Evolutionary conservation across 208 protist species (phyloP), one percentile per base, ranked within the genome.

Genomic region (Leishmania major): DNA sequence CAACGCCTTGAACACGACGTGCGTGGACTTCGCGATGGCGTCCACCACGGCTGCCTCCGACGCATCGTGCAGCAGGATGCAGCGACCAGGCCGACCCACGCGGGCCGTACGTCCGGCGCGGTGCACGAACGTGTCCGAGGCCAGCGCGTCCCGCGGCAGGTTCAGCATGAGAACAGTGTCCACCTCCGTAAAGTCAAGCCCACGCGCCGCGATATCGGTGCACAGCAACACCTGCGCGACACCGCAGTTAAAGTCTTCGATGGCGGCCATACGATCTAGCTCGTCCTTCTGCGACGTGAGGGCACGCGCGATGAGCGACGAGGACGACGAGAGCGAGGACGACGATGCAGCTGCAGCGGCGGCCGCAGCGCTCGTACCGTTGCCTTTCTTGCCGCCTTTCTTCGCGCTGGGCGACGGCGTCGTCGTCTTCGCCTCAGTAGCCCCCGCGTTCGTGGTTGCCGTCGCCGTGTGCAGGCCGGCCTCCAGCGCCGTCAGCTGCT

Each of bases 111-210:
- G 92, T 22, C 99, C 98, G 10, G 98, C 94, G 76, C 98, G 92
- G 86, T 99, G 99, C n/a, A 99, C 92, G 82, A 99, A 99, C 25
- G 98, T 98, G 73, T 97, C 95, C 15, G 92, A 83, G 17, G 98
- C 94, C 72, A 95, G 92, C 19, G 67, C 59, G 47, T 74, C 72
- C 64, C 70, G 72, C 8, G 99, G 99, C 35, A 99, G 91, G 80
- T 99, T 98, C 74, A 99, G 98, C 94, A 99, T 99, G 40, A 99
- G 75, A 49, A 99, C 99, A 87, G 96, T 98, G 76, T 98, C 90
- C 37, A 99, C 97, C 40, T 70, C 85, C 15, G 93, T 88, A 57
- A 99, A 95, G 91, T 99, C 98, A 15, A 99, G 86, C 31, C 98
- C 98, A 62, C 98, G 96, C 1, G 98, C 97, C 15, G 97, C 97